These are phyloP conservation scores for Zopfia rhizophila DNA, from an alignment of 2,329 filamentous ascomycete genomes.

Conservation along the genomic window DNA sequence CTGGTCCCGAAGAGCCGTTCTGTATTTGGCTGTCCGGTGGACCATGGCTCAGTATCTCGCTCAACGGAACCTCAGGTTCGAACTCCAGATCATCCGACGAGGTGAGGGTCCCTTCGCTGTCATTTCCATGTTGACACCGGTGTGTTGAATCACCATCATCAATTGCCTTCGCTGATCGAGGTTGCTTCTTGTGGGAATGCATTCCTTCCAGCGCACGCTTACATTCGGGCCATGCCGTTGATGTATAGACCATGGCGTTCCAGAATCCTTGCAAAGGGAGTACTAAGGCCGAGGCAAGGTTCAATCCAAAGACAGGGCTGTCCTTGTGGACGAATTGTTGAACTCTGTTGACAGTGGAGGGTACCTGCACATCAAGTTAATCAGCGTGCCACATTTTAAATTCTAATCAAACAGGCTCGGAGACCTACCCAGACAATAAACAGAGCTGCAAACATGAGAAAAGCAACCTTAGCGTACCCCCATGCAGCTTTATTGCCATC, in stretches of 20 bases:
- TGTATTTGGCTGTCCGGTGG: no score
- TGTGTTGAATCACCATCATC: no score
- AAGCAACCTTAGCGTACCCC: slow-evolving; percentile 75
- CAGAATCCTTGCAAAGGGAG: slow-evolving; percentile 85
- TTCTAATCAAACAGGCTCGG: no score
- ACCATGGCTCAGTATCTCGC: slow-evolving; percentile 9
- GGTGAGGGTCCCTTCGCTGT: not conserved
- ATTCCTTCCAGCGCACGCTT: slow-evolving; percentile 28
- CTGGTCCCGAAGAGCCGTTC: no score
- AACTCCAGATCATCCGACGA: not conserved
- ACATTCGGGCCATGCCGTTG: slow-evolving; percentile 41
- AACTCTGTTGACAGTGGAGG: slow-evolving; percentile 81
- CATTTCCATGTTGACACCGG: not conserved
- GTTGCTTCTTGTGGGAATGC: no score
- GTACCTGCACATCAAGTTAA: slow-evolving; percentile 50
- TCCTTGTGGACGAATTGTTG: slow-evolving; percentile 71
- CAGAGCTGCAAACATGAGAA: slow-evolving; percentile 77
- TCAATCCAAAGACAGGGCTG: slow-evolving; percentile 64
- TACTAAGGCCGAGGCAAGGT: slow-evolving; percentile 77
- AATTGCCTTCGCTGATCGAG: no score
- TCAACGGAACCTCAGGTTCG: slow-evolving; percentile 8
- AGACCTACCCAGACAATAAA: slow-evolving; percentile 72
- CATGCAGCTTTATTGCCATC: slow-evolving; percentile 70
- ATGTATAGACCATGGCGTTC: slow-evolving; percentile 81
- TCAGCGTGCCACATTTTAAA: not conserved